These are phyloP conservation scores for Melanogaster broomeanus DNA, from an alignment of 768 basidiomycete genomes.

Conservation along the genomic window DNA sequence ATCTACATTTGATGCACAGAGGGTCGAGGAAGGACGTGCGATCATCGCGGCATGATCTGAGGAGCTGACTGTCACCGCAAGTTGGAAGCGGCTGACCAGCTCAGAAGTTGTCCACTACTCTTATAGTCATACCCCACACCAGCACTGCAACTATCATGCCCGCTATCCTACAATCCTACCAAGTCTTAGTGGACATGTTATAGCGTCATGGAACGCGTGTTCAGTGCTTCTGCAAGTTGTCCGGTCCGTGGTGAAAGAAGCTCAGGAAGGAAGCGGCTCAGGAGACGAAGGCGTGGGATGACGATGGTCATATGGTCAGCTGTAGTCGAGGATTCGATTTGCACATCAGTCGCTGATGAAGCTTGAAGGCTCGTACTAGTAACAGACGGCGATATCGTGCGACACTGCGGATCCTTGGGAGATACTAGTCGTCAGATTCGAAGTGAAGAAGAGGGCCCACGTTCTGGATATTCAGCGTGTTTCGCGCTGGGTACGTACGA, in stretches of 20 bases:
- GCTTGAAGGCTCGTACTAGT: no score
- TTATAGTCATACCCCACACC: no score
- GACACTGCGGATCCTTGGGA: slow-evolving; percentile 2
- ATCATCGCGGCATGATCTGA: background rate
- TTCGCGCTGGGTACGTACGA: slow-evolving; percentile 20
- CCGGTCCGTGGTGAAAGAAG: slow-evolving; percentile 8
- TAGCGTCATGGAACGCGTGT: slow-evolving; percentile 13
- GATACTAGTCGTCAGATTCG: slow-evolving; percentile 24
- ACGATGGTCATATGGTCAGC: slow-evolving; percentile 8
- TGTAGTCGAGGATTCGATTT: background rate
- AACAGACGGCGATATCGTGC: slow-evolving; percentile 8
- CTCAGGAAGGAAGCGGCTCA: slow-evolving; percentile 18
- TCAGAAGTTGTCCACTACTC: no score
- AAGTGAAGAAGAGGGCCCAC: slow-evolving; percentile 22
- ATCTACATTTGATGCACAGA: no score
- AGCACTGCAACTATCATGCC: slow-evolving; percentile 3
- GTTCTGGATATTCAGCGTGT: slow-evolving; percentile 7
- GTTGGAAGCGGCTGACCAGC: background rate
- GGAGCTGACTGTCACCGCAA: background rate
- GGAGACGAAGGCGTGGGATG: slow-evolving; percentile 14
- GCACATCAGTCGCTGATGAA: background rate
- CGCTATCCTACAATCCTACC: slow-evolving; percentile 3
- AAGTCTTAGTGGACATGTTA: background rate
- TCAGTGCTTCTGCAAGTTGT: slow-evolving; percentile 11
- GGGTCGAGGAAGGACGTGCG: background rate